Base-by-base conservation (phyloP, 2,329 filamentous ascomycete genomes). In the Escovopsis sp. region DNA sequence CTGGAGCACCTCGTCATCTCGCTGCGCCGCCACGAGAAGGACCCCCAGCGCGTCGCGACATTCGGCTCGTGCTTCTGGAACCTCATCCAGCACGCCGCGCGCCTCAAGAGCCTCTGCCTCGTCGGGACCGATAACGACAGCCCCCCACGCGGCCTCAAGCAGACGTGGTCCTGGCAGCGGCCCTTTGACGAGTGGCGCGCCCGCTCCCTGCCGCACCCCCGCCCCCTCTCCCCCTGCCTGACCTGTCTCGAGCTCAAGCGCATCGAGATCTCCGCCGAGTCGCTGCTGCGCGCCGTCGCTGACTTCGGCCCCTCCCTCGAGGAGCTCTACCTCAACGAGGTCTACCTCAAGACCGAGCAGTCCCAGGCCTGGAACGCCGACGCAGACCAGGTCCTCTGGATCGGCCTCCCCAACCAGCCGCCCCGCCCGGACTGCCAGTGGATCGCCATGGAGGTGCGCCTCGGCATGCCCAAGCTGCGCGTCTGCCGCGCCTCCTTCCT, bases 31-130 rank as follows among this genome's bases (percentile, higher is more conserved):
- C 62, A 68, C 44, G 66, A 67, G 49, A 53, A 51, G 39, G 57
- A 59, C 2, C 54, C 56, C 0, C 45, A 49, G 8, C 55, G 57
- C 8, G 57, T 57, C n/a, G 50, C 52, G 13, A 48, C 60, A 14
- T 71, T 71, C 51, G 60, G 61, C 15, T 57, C 59, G 32, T 63
- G 66, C 41, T 55, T 74, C 3, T 74, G 70, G 70, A 63, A 66
- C 46, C 52, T 71, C 34, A 64, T 73, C 13, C 60, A 62, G 38
- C 64, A 65, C 39, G 67, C 70, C 0, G 51, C 54, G 20, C 51
- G 55, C 8, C 59, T 74, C 11, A 56, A 64, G 47, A 71, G 61
- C 36, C 53, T 74, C 14, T 71, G 68, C 44, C 47, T 74, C 13
- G 58, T 67, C 10, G 67, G 67, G n/a, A 56, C 63, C 46, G 62